Evolutionary conservation across 805 yeast species (phyloP).

Genomic region (Lipomyces chichibuensis): DNA sequence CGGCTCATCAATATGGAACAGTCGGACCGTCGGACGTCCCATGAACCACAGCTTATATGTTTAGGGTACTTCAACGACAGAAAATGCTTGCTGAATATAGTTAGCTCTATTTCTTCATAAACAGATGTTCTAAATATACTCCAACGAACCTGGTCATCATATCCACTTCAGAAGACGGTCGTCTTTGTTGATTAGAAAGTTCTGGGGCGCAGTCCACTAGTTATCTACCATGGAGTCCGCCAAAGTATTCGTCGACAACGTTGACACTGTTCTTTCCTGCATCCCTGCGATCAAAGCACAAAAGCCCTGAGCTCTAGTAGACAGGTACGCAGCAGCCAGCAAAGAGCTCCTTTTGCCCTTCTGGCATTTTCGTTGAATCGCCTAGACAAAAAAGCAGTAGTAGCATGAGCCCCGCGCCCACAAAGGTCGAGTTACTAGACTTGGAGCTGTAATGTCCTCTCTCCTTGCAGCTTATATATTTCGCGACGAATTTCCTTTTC

Average conservation of each 20-base stretch:
- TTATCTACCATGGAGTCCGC: too few relatives aligned
- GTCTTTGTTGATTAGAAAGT: too few relatives aligned
- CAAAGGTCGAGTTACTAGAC: constrained; percentile 6
- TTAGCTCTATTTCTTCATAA: background rate
- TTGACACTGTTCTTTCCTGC: too few relatives aligned
- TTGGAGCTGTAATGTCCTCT: background rate
- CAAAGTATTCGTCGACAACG: too few relatives aligned
- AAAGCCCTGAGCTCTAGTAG: constrained; percentile 2
- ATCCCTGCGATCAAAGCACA: too few relatives aligned
- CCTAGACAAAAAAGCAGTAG: background rate
- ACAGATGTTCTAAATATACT: background rate
- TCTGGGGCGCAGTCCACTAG: too few relatives aligned
- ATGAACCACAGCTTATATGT: too few relatives aligned
- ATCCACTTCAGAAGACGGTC: constrained; percentile 4
- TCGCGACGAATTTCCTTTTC: background rate
- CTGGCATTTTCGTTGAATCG: too few relatives aligned
- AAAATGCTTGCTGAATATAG: background rate
- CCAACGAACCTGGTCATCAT: constrained; percentile 5
- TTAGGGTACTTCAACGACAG: background rate
- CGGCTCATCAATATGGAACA: too few relatives aligned
- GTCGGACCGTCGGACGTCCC: too few relatives aligned
- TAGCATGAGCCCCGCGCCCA: too few relatives aligned
- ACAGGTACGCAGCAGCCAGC: background rate
- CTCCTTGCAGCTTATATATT: background rate
- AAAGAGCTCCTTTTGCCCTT: constrained; percentile 2